Evolutionary conservation across 2,329 filamentous ascomycete genomes (phyloP).

Genomic region (Pyricularia sp.): DNA sequence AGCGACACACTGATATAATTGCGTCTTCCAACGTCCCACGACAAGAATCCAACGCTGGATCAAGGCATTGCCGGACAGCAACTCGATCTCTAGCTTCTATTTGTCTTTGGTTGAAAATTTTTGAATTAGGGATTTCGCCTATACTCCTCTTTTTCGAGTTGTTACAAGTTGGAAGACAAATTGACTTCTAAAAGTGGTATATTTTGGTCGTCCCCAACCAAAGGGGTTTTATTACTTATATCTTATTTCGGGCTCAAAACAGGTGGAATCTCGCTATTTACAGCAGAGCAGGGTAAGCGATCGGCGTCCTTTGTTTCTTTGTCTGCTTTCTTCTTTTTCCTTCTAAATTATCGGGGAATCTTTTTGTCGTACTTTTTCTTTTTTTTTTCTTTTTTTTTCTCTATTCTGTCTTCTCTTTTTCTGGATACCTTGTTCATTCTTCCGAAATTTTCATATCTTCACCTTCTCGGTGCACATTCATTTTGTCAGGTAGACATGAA

Average conservation of each 20-base stretch:
- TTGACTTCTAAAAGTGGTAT: not conserved
- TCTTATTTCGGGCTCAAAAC: not conserved
- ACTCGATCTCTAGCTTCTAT: not conserved
- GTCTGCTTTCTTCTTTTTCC: not conserved
- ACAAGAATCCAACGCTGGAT: not conserved
- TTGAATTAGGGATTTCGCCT: not conserved
- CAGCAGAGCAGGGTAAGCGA: not conserved
- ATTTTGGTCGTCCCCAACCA: not conserved
- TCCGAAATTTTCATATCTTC: not conserved
- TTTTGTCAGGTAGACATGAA: not conserved
- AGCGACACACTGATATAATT: slow-evolving; percentile 60
- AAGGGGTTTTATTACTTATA: not conserved
- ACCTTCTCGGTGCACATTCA: not conserved
- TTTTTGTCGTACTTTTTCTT: not conserved
- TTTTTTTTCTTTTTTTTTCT: not conserved
- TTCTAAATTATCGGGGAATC: not conserved
- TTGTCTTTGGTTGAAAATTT: not conserved
- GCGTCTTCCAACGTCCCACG: not conserved
- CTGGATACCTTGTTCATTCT: not conserved
- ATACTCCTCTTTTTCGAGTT: not conserved
- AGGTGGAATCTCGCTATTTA: not conserved
- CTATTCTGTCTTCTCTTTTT: not conserved
- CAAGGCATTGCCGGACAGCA: not conserved
- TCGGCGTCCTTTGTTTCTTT: not conserved
- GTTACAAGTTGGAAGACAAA: not conserved